A percentile compares a stretch with the other conserved stretches of the same genome.
These are phyloP conservation scores for Pseudocercospora fijiensis DNA, from an alignment of 2,329 filamentous ascomycete species.

Conservation along the genomic window DNA sequence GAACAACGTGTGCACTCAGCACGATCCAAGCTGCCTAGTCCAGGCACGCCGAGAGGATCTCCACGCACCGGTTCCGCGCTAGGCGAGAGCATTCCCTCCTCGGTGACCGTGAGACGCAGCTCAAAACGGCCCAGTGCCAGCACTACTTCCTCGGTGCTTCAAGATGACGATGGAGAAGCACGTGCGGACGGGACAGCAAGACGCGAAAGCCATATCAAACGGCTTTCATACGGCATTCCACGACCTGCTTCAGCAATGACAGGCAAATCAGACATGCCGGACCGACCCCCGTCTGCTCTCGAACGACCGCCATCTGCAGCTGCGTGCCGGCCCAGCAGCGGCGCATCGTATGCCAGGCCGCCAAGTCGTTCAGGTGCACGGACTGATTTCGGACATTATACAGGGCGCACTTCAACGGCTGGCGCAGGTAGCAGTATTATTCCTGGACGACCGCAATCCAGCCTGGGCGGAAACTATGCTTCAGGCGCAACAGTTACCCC, in stretches of 20 bases:
- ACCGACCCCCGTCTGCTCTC: conserved; percentile 29
- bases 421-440: conserved; percentile 17
- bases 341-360: conserved; percentile 47
- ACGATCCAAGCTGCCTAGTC: conserved; percentile 85
- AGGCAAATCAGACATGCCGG: conserved; percentile 31
- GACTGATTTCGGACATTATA: conserved; percentile 42
- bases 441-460: conserved; percentile 64
- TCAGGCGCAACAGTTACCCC: conserved; percentile 29
- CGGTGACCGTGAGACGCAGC: conserved; percentile 63
- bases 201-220: conserved; percentile 41
- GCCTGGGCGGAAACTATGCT: conserved; percentile 60
- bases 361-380: conserved; percentile 46
- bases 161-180: conserved; percentile 23
- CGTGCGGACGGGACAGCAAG: conserved; percentile 18
- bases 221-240: conserved; percentile 52
- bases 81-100: conserved; percentile 51
- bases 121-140: conserved; percentile 61
- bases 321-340: conserved; percentile 69
- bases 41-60: conserved; percentile 75
- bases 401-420: conserved; percentile 16
- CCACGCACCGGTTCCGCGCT: conserved; percentile 53
- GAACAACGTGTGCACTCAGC: conserved; percentile 90
- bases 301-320: conserved; percentile 29
- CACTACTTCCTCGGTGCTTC: conserved; percentile 42
- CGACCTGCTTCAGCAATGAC: conserved; percentile 32